Conservation (phyloP, 306 rosid species). For the Sindora glabra region DNA sequence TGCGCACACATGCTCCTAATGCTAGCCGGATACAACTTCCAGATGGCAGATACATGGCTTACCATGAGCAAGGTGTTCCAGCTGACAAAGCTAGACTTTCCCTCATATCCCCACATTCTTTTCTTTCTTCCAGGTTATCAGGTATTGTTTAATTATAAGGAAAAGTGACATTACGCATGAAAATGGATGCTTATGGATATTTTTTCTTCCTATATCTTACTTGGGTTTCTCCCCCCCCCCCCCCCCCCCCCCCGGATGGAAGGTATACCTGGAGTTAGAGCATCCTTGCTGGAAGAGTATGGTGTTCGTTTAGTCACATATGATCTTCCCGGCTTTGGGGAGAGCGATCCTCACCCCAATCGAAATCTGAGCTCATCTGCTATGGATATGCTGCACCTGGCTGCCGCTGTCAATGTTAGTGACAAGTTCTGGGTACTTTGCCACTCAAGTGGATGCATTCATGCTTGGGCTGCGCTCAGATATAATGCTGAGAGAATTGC, state of each 20-base stretch:
- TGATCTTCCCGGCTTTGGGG: constrained; percentile 99
- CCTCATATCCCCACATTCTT: constrained; percentile 76
- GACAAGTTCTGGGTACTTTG: constrained; percentile 89
- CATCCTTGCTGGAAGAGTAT: constrained; percentile 70
- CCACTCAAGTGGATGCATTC: constrained; percentile 77
- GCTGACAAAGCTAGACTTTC: constrained; percentile 63
- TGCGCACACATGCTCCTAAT: constrained; percentile 63
- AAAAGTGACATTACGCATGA: neutral
- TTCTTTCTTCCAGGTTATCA: constrained; percentile 86
- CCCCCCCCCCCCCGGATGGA: too few species aligned
- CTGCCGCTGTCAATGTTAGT: constrained; percentile 53
- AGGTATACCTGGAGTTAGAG: constrained; percentile 82
- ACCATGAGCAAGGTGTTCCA: constrained; percentile 69
- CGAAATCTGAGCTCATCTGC: constrained; percentile 83
- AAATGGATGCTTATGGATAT: too few species aligned
- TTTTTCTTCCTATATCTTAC: neutral
- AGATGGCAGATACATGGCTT: constrained; percentile 86
- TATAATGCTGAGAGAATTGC: constrained; percentile 82
- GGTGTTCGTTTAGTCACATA: constrained; percentile 75
- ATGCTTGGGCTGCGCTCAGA: constrained; percentile 87
- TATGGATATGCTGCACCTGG: constrained; percentile 64
- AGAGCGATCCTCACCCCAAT: constrained; percentile 85
- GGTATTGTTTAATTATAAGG: constrained; percentile 30
- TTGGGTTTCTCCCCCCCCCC: neutral
- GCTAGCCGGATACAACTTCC: constrained; percentile 77